phyloP scores from a whole-genome alignment of 768 basidiomycete species.

The Lactarius akahatsu region DNA sequence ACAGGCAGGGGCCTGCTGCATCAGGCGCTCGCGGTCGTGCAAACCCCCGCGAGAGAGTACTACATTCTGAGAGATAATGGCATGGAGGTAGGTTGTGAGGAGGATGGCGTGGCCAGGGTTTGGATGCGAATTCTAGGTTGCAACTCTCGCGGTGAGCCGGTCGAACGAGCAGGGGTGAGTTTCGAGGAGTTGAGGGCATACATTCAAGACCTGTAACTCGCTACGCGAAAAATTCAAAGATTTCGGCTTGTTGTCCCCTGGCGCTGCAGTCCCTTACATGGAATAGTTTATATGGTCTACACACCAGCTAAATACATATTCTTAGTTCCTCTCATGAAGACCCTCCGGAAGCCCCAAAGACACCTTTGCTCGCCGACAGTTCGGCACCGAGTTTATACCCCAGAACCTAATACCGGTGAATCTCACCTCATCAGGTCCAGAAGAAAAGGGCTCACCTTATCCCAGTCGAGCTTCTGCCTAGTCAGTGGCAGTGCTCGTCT shows the following conservation, averaged over 20 bases:
- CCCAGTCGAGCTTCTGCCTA: slow-evolving; percentile 94
- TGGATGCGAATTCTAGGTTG: slow-evolving; percentile 66
- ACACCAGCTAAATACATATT: slow-evolving; percentile 14
- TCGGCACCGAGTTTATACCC: slow-evolving; percentile 78
- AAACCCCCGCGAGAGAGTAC: slow-evolving; percentile 68
- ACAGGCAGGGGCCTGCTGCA: slow-evolving; percentile 49
- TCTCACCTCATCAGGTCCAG: not conserved
- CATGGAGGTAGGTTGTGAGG: slow-evolving; percentile 74
- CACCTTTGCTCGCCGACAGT: slow-evolving; percentile 62
- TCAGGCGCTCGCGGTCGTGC: slow-evolving; percentile 62
- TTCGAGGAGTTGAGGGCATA: slow-evolving; percentile 21
- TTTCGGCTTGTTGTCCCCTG: not conserved
- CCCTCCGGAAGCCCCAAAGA: slow-evolving; percentile 41
- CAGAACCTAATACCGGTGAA: slow-evolving; percentile 41
- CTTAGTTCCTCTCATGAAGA: slow-evolving; percentile 29
- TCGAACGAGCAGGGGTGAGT: slow-evolving; percentile 9
- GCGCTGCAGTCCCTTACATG: not conserved
- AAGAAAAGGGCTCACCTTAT: slow-evolving; percentile 55
- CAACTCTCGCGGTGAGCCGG: slow-evolving; percentile 29
- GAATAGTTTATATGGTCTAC: slow-evolving; percentile 11
- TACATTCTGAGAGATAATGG: slow-evolving; percentile 72
- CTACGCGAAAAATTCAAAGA: not conserved
- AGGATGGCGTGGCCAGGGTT: slow-evolving; percentile 61
- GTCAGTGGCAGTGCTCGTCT: slow-evolving; percentile 90
- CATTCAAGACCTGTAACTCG: slow-evolving; percentile 10